Percentiles rank a stretch among this genome's conserved stretches.
Conservation (phyloP, 768 basidiomycete genomes). For the Lepiota subincarnata region DNA sequence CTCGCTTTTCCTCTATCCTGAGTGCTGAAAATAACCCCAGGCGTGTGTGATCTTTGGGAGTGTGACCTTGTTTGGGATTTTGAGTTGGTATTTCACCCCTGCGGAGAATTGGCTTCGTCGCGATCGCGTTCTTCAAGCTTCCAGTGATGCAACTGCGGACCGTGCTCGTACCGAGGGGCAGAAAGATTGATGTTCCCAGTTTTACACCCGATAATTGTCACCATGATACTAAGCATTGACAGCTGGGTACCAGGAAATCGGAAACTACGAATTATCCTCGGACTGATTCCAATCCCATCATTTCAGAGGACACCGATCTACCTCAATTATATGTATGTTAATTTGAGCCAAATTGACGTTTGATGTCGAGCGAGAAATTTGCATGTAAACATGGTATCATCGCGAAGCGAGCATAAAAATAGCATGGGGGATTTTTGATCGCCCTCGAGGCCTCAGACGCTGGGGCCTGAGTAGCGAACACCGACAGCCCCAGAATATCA, state of each 20-base stretch:
- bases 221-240: no score
- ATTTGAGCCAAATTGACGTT: no score
- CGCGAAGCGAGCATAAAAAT: background rate
- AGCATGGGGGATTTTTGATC: background rate
- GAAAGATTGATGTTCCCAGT: conserved; percentile 1
- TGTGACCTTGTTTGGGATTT: conserved; percentile 72
- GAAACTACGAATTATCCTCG: background rate
- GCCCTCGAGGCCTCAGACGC: background rate
- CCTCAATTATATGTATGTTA: no score
- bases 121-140: conserved; percentile 52
- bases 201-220: no score
- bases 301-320: no score
- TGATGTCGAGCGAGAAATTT: background rate
- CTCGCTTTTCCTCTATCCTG: conserved; percentile 1
- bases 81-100: conserved; percentile 78
- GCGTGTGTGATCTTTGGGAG: conserved; percentile 75
- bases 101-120: conserved; percentile 76
- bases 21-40: conserved; percentile 28
- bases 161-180: background rate
- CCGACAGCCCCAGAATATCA: background rate
- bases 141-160: conserved; percentile 27
- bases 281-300: background rate
- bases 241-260: background rate
- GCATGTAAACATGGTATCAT: background rate
- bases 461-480: background rate